Evolutionary conservation across 192 early-diverging fungal genomes (phyloP).

Genomic region (Backusella parvicylindrica): DNA sequence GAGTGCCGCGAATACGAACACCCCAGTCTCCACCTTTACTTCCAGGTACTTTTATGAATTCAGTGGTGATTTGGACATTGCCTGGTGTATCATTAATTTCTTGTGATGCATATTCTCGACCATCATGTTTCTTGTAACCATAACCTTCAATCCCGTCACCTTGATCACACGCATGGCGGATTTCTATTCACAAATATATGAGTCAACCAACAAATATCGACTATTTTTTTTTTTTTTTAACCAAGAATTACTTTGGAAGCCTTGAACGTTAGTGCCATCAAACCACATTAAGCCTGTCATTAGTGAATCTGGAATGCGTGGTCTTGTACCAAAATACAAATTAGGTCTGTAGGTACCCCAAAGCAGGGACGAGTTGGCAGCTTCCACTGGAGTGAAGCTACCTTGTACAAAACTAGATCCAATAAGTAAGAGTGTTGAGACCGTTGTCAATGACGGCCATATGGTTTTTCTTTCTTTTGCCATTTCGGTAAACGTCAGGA

Average conservation of each 20-base stretch:
- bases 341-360: slow-evolving; percentile 94
- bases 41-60: slow-evolving; percentile 70
- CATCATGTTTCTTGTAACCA: slow-evolving; percentile 86
- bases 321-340: slow-evolving; percentile 89
- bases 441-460: neutral
- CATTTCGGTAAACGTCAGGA: neutral
- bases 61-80: slow-evolving; percentile 65
- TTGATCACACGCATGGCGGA: slow-evolving; percentile 92
- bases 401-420: neutral
- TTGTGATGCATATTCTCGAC: slow-evolving; percentile 76
- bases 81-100: slow-evolving; percentile 60
- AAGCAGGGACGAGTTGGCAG: slow-evolving; percentile 45
- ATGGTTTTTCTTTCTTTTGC: neutral
- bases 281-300: slow-evolving; percentile 95
- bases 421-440: neutral
- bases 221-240: too few relatives aligned
- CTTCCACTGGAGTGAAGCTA: neutral
- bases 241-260: slow-evolving; percentile 46
- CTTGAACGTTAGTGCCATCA: slow-evolving; percentile 55
- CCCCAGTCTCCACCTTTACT: slow-evolving; percentile 77
- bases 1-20: slow-evolving; percentile 70
- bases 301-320: slow-evolving; percentile 71
- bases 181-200: slow-evolving; percentile 39
- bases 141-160: slow-evolving; percentile 76
- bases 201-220: neutral